Evolutionary conservation across 176 grass and related monocot genomes (phyloP).

Genomic region (Aegilops speltoides): DNA sequence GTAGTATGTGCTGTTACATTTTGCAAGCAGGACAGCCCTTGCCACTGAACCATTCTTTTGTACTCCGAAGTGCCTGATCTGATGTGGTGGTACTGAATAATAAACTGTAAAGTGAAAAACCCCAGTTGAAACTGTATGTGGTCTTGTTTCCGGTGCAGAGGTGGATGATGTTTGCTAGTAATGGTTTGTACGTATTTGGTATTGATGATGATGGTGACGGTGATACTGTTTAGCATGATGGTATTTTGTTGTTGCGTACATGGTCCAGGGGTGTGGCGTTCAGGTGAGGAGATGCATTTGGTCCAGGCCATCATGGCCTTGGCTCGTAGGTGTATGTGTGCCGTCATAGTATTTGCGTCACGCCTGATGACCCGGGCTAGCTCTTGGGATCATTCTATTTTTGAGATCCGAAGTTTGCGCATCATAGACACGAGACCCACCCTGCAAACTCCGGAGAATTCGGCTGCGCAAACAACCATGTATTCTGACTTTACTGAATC

Average conservation of each 20-base stretch:
- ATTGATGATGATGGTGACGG: neutral
- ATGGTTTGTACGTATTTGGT: neutral
- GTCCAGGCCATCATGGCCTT: neutral
- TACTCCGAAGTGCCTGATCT: neutral
- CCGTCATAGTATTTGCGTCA: neutral
- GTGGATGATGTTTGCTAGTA: neutral
- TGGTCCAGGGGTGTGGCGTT: neutral
- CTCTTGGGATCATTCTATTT: neutral
- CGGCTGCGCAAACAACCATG: too few relatives aligned
- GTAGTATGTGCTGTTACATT: neutral
- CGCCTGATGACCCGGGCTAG: neutral
- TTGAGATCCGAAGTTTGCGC: neutral
- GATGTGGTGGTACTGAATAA: neutral
- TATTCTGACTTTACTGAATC: too few relatives aligned
- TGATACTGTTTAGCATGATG: neutral
- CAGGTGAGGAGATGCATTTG: neutral
- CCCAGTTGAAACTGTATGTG: neutral
- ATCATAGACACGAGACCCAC: neutral
- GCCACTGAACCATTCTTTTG: neutral
- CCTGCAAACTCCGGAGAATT: neutral
- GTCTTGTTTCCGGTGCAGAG: neutral
- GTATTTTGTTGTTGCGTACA: slow-evolving; percentile 5
- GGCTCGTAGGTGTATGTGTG: neutral
- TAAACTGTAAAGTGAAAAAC: neutral
- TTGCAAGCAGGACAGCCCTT: neutral